Evolutionary conservation across 164 flowering plant genomes (phyloP), one percentile per base, ranked within the genome.

Genomic region (Tetrastigma voinierianum): DNA sequence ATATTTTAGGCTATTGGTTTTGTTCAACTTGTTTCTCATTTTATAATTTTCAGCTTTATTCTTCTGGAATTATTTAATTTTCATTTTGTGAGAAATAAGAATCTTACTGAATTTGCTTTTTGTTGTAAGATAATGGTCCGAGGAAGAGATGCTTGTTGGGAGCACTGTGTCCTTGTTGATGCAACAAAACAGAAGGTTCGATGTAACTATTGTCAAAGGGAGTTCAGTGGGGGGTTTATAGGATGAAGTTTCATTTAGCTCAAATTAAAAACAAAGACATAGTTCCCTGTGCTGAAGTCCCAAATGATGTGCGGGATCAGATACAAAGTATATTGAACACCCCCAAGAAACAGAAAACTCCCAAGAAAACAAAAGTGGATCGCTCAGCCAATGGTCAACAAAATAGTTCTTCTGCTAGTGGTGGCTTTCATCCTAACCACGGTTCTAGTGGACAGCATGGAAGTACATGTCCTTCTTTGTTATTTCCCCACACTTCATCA

Each of bases 111-210:
- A 57, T 24, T 70, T 54, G 10, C 18, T 62, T 32, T 14, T 54
- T 62, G n/a, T 62, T 59, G 47, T 68, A 77, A 82, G 72, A 72
- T 47, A 45, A 87, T 87, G 93, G 93, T 88, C 45, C 80, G 93
- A 60, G 93, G 89, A 76, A 83, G 86, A 72, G 93, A 88, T 86
- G 86, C 90, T 11, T 86, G 90, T 64, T 86, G 93, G 93, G 87
- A 88, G 72, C 90, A 88, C 66, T 88, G 93, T 77, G 84, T 77
- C 43, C 84, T 88, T 74, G 83, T 86, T 71, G 90, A 88, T 75
- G 87, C 90, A 70, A 81, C 86, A 20, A 79, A 74, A 67, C 90
- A 86, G 72, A 88, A 88, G 76, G 93, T 88, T 52, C 70, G 82
- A 57, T 88, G 93, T 72, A 86, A 88, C 70, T 88, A 88, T 69